Percentiles rank a stretch among this genome's conserved stretches.
phyloP scores from a whole-genome alignment of 257 asterid genomes.

The Scutellaria minor region DNA sequence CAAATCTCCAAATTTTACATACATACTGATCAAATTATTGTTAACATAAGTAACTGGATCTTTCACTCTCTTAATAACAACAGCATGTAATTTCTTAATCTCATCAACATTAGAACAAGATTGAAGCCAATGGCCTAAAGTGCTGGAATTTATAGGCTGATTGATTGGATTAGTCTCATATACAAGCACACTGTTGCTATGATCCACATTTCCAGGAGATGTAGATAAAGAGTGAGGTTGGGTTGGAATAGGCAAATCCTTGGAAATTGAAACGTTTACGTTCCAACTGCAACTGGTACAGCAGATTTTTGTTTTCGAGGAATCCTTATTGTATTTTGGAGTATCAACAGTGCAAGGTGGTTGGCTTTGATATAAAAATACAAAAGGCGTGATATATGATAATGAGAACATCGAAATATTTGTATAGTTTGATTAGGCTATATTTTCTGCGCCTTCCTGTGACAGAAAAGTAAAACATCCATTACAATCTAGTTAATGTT shows the following conservation, averaged over 20 bases:
- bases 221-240: conserved; percentile 18
- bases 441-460: conserved; percentile 27
- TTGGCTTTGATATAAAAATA: conserved; percentile 41
- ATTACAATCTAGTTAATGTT: conserved; percentile 31
- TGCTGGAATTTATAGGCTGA: conserved; percentile 37
- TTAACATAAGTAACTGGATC: conserved; percentile 45
- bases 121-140: conserved; percentile 59
- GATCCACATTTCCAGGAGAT: conserved; percentile 19
- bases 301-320: conserved; percentile 29
- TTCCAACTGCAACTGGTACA: conserved; percentile 12
- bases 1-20: conserved; percentile 59
- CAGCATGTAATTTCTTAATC: conserved; percentile 53
- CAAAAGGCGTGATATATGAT: conserved; percentile 37
- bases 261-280: conserved; percentile 26
- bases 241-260: conserved; percentile 25
- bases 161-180: conserved; percentile 22
- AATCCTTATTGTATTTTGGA: conserved; percentile 32
- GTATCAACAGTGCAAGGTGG: conserved; percentile 35
- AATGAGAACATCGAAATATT: conserved; percentile 56
- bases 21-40: conserved; percentile 67
- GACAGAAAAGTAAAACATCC: conserved; percentile 18
- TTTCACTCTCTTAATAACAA: conserved; percentile 45
- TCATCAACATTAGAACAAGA: conserved; percentile 51
- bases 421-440: conserved; percentile 7
- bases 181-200: conserved; percentile 1